Evolutionary conservation across 2,329 filamentous ascomycete genomes (phyloP), one percentile per base, ranked within the genome.

Genomic region (Fusarium bactridioides): DNA sequence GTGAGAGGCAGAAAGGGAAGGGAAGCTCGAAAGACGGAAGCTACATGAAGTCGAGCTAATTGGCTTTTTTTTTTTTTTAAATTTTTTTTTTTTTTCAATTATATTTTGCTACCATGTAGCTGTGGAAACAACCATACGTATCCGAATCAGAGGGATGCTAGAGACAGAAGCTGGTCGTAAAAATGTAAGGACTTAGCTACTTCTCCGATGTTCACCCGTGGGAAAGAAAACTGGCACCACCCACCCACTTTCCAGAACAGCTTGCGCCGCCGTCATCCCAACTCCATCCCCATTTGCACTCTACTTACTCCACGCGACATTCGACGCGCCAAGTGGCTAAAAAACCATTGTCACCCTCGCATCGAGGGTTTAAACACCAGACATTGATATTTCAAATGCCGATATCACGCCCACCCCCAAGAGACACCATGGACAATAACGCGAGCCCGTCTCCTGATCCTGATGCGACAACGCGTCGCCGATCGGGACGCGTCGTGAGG

Each of bases 401-500:
- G 47, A 55, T 63, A 73, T 62, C 69, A 68, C 75, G 76, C 73
- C 61, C 61, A 41, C 61, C 73, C 35, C 48, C 67, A 56, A 63
- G 61, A 70, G 67, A 86, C 78, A 86, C 79, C 74, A 85, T 86
- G 82, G 86, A 89, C 76, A 87, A 85, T 78, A 87, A 87, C 82
- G 84, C 86, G 80, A 86, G 84, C 77, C 83, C 84, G 73, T 86
- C 87, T 55, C 85, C 87, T 69, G 85, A 87, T 61, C 83, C 84
- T 69, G 84, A 86, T 69, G 82, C 83, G 67, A 84, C 85, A 78
- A 84, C 86, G 82, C 87, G 87, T 85, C 90, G 91, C 81, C 89
- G 90, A 74, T 93, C 91, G 41, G 89, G 90, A 89, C 90, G 90
- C 88, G 89, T 90, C 83, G 86, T 89, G 70, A 88, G 84, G 78